phyloP scores from a whole-genome alignment of 441 rosid species.

The Erodium chrysanthum region DNA sequence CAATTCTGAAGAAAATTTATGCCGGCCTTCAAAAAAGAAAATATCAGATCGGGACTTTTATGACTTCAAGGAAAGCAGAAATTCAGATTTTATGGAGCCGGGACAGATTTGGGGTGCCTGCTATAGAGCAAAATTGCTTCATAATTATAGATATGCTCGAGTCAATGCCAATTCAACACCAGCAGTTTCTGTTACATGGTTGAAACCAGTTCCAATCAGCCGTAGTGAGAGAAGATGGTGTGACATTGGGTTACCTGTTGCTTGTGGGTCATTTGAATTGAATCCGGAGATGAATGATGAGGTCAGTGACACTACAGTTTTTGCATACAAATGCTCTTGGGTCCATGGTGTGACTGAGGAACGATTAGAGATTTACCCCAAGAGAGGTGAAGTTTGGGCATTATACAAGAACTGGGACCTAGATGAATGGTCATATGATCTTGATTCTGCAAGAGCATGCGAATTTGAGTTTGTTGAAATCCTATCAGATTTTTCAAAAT shows the following conservation, averaged over 20 bases:
- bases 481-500: constrained; percentile 23
- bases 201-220: constrained; percentile 24
- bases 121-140: constrained; percentile 12
- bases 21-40: constrained; percentile 10
- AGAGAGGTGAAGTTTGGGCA: constrained; percentile 27
- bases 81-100: constrained; percentile 12
- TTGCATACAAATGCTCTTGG: constrained; percentile 20
- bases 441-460: constrained; percentile 17
- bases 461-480: constrained; percentile 21
- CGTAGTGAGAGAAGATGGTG: constrained; percentile 23
- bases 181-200: constrained; percentile 21
- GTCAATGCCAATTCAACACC: constrained; percentile 13
- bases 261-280: constrained; percentile 24
- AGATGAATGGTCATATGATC: constrained; percentile 21
- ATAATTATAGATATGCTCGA: constrained; percentile 22
- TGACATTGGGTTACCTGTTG: constrained; percentile 23
- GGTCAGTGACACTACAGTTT: constrained; percentile 15
- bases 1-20: constrained; percentile 4
- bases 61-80: constrained; percentile 20
- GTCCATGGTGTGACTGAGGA: constrained; percentile 14
- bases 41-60: constrained; percentile 18
- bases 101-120: constrained; percentile 21
- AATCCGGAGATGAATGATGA: constrained; percentile 22
- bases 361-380: constrained; percentile 22
- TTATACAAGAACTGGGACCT: constrained; percentile 23